Conservation (phyloP, 2,329 filamentous ascomycete species). For the Seiridium unicorne region DNA sequence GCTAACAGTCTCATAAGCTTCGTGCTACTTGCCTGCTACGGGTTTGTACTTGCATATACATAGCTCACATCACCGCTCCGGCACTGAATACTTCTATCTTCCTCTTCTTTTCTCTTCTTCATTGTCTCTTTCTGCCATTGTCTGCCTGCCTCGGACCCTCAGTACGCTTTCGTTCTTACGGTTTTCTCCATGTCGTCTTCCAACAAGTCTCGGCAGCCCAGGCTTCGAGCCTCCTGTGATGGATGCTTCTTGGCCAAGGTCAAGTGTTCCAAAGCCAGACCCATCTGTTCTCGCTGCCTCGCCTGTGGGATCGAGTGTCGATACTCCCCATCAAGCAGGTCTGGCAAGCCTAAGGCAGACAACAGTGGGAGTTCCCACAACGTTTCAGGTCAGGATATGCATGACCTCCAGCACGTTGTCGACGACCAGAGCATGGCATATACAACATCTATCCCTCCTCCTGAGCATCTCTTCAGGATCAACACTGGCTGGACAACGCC, state of each 20-base stretch:
- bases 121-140: constrained; percentile 5
- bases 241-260: constrained; percentile 56
- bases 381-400: constrained; percentile 16
- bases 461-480: constrained; percentile 32
- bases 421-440: constrained; percentile 26
- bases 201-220: constrained; percentile 36
- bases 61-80: constrained; percentile 2
- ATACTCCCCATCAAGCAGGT: constrained; percentile 51
- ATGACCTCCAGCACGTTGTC: constrained; percentile 18
- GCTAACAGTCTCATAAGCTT: constrained; percentile 14
- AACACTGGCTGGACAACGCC: constrained; percentile 38
- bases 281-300: constrained; percentile 51
- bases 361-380: constrained; percentile 14
- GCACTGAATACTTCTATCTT: constrained; percentile 11
- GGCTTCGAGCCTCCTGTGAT: constrained; percentile 49
- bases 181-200: constrained; percentile 18
- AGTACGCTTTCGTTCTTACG: background rate
- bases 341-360: constrained; percentile 46
- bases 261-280: constrained; percentile 53
- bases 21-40: constrained; percentile 16
- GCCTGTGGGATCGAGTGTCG: constrained; percentile 47
- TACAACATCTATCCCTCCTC: constrained; percentile 16
- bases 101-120: constrained; percentile 13
- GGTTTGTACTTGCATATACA: constrained; percentile 17
- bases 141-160: background rate